Evolutionary conservation across 257 asterid species (phyloP).

Genomic region (Nicotiana tabacum): DNA sequence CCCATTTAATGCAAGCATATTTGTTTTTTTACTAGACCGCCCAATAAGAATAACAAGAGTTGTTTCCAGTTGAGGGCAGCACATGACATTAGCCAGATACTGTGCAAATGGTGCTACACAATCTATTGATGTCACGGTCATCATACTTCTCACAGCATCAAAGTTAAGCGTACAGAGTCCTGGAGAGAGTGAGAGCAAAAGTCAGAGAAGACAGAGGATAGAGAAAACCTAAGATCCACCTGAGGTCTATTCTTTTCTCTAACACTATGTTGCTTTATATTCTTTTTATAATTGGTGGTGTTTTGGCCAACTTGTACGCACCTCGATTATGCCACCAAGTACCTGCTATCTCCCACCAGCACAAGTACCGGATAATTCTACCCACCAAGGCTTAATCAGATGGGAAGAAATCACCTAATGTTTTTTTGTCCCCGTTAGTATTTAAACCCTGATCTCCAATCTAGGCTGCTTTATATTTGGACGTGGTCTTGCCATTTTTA

Average conservation of each 20-base stretch:
- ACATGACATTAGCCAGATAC: constrained; percentile 77
- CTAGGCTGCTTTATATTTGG: neutral
- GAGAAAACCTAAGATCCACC: neutral
- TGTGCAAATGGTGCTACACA: constrained; percentile 94
- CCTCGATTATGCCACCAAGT: neutral
- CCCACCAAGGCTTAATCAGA: neutral
- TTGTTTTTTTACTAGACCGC: constrained; percentile 62
- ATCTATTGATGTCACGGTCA: constrained; percentile 71
- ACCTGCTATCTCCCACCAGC: neutral
- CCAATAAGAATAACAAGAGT: constrained; percentile 77
- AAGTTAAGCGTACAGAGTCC: constrained; percentile 76
- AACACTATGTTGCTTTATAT: neutral
- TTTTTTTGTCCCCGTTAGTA: neutral
- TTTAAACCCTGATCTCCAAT: neutral
- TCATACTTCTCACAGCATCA: constrained; percentile 53
- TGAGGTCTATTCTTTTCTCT: neutral
- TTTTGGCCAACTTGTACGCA: neutral
- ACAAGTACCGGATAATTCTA: neutral
- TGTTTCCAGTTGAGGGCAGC: constrained; percentile 97
- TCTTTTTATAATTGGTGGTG: neutral
- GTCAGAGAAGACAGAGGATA: neutral
- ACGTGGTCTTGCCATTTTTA: neutral
- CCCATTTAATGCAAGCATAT: constrained; percentile 64
- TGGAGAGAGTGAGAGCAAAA: constrained; percentile 18
- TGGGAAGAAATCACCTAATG: neutral